phyloP scores from a whole-genome alignment of 139 green algal genomes.

The Micractinium sp. region DNA sequence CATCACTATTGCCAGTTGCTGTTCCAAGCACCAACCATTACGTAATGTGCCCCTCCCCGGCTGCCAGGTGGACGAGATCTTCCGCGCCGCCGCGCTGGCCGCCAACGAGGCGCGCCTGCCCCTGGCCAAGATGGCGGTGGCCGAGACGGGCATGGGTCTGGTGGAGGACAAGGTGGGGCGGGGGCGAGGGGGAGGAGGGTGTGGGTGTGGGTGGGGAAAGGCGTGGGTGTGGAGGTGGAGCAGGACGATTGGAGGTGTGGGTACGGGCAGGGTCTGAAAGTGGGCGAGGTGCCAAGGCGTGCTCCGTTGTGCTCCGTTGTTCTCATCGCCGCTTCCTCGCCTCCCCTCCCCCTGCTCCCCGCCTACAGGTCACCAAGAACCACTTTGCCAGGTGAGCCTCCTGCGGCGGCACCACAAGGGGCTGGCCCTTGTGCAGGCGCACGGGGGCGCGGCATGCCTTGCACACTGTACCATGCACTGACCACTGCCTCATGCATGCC shows the following conservation, averaged over 20 bases:
- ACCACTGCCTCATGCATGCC: too few species aligned
- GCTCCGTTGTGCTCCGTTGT: background rate
- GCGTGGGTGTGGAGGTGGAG: background rate
- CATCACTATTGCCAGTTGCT: too few species aligned
- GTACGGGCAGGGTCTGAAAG: background rate
- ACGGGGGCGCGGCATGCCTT: too few species aligned
- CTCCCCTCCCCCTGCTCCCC: background rate
- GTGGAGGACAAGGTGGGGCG: slow-evolving; percentile 13
- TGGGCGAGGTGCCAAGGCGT: too few species aligned
- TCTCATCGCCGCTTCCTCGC: background rate
- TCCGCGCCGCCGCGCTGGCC: slow-evolving; percentile 50
- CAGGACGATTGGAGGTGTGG: background rate
- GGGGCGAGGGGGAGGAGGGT: too few species aligned
- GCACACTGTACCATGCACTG: too few species aligned
- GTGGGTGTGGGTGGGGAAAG: background rate
- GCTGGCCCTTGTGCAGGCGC: background rate
- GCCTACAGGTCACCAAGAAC: slow-evolving; percentile 65
- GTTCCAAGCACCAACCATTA: background rate
- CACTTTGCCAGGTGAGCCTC: slow-evolving; percentile 61
- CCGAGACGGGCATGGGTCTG: slow-evolving; percentile 67
- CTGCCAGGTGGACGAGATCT: slow-evolving; percentile 45
- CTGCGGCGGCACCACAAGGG: background rate
- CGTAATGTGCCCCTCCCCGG: background rate
- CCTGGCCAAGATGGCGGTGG: slow-evolving; percentile 70
- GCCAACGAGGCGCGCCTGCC: slow-evolving; percentile 62